phyloP scores from a whole-genome alignment of 2,329 filamentous ascomycete genomes.

The Spiromastix sp. region DNA sequence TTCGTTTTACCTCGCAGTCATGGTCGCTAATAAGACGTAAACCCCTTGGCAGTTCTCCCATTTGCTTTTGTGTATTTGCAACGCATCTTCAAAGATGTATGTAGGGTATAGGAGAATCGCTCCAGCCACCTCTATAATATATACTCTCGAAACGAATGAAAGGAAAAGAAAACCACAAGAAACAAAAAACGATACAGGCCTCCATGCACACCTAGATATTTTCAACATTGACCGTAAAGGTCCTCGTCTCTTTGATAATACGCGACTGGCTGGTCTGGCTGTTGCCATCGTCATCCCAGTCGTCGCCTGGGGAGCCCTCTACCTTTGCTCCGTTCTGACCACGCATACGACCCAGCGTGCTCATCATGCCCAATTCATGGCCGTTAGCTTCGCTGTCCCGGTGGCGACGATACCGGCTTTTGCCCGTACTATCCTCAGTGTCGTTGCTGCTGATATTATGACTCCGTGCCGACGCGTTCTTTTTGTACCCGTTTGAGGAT shows the following conservation, averaged over 20 bases:
- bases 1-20: too few species aligned
- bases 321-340: constrained; percentile 5
- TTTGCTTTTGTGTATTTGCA: too few species aligned
- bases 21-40: too few species aligned
- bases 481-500: constrained; percentile 1
- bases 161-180: too few species aligned
- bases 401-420: constrained; percentile 1
- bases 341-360: not conserved
- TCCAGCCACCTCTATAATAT: too few species aligned
- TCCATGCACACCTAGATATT: not conserved
- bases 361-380: constrained; percentile 8
- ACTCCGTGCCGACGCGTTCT: too few species aligned
- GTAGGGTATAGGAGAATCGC: too few species aligned
- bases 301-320: constrained; percentile 3
- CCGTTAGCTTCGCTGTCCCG: not conserved
- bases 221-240: constrained; percentile 7
- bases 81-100: too few species aligned
- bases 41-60: too few species aligned
- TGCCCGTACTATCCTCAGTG: too few species aligned
- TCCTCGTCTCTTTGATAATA: constrained; percentile 11
- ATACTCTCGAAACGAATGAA: too few species aligned
- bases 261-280: constrained; percentile 9
- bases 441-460: not conserved
- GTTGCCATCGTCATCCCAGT: constrained; percentile 9
- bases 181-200: not conserved